Percentiles rank a stretch among this genome's conserved stretches.
Conservation (phyloP, 495 filamentous ascomycete species). For the Neurospora sp. region DNA sequence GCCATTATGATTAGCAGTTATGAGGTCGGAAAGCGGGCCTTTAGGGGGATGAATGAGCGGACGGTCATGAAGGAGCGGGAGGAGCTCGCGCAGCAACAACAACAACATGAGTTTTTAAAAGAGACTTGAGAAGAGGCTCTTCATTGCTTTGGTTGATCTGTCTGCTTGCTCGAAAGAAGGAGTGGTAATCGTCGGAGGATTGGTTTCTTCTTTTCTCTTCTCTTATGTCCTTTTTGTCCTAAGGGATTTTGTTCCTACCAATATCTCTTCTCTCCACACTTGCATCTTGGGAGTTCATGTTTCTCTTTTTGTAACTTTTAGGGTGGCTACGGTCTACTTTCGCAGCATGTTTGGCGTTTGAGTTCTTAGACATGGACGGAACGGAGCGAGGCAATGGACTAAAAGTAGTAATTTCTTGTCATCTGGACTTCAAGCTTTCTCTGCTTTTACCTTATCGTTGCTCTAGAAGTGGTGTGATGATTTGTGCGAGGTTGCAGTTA, state of each 20-base stretch:
- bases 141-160: background rate
- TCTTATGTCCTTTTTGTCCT: background rate
- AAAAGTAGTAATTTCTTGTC: background rate
- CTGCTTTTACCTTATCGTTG: background rate
- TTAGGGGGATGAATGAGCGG: slow-evolving; percentile 66
- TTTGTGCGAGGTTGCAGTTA: background rate
- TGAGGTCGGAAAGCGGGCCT: slow-evolving; percentile 87
- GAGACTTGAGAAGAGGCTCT: background rate
- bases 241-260: background rate
- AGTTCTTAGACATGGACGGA: background rate
- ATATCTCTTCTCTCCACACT: background rate
- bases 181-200: background rate
- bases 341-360: slow-evolving; percentile 17
- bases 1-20: slow-evolving; percentile 99
- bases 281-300: background rate
- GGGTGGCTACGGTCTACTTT: background rate
- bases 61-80: slow-evolving; percentile 15
- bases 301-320: background rate
- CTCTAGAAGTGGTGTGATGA: background rate
- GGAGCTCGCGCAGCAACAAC: background rate
- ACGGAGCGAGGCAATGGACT: background rate
- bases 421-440: background rate
- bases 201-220: background rate
- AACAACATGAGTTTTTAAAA: background rate
- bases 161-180: background rate